Percentiles rank a stretch among this genome's conserved stretches.
phyloP scores from a whole-genome alignment of 2,329 filamentous ascomycete species.

The Fusarium vanettenii region DNA sequence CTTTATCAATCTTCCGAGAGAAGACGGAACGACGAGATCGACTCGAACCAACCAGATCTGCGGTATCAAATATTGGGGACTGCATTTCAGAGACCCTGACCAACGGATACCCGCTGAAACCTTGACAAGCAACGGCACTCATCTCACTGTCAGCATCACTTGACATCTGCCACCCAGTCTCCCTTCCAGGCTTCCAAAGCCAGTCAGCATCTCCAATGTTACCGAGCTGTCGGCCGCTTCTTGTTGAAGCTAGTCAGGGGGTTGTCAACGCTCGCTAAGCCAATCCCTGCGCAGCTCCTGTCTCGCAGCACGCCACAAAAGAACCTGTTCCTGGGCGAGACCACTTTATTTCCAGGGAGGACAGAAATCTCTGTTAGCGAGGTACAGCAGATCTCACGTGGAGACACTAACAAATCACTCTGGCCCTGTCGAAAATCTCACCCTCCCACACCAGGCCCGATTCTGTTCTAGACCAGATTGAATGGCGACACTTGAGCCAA shows the following conservation, averaged over 20 bases:
- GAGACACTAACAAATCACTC: not conserved
- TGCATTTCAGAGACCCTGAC: not conserved
- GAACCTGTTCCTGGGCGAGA: conserved; percentile 11
- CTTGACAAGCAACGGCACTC: not conserved
- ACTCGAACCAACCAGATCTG: not conserved
- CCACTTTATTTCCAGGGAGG: not conserved
- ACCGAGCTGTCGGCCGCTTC: conserved; percentile 13
- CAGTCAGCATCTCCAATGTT: conserved; percentile 9
- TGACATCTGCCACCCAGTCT: not conserved
- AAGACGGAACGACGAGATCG: not conserved
- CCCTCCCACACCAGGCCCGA: not conserved
- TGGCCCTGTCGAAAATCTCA: not conserved
- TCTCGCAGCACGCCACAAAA: conserved; percentile 23
- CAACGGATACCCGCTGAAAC: not conserved
- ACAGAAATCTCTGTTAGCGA: conserved; percentile 10
- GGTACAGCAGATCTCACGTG: fast-evolving
- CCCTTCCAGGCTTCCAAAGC: not conserved
- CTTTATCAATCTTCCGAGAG: not conserved
- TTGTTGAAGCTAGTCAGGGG: conserved; percentile 25
- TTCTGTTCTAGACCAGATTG: conserved; percentile 24
- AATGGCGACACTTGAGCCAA: conserved; percentile 14
- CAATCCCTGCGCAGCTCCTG: conserved; percentile 7
- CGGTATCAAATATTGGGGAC: not conserved
- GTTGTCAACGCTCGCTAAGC: not conserved
- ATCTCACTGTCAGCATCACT: not conserved